A percentile compares a stretch with the other conserved stretches of the same genome.
Conservation (phyloP, 192 early-diverging fungal genomes). For the Coemansia umbellata region DNA sequence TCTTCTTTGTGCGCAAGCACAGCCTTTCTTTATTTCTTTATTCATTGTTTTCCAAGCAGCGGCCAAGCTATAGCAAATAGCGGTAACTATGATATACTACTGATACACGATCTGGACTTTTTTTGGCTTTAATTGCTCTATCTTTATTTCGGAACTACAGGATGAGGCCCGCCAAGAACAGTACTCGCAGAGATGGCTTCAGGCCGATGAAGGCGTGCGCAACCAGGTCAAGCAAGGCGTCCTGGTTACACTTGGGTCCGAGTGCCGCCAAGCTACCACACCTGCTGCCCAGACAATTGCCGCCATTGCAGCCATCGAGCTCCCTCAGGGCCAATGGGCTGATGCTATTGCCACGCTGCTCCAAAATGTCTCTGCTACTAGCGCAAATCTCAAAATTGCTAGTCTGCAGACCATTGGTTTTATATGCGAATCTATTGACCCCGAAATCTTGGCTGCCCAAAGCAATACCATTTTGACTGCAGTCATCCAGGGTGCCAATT, state of each 20-base stretch:
- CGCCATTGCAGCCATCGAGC: conserved; percentile 90
- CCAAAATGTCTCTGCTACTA: conserved; percentile 68
- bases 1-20: no score
- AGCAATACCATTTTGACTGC: conserved; percentile 91
- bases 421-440: conserved; percentile 85
- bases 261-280: conserved; percentile 54
- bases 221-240: conserved; percentile 67
- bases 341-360: conserved; percentile 82
- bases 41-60: not conserved
- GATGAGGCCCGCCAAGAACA: conserved; percentile 54
- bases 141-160: conserved; percentile 16
- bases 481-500: conserved; percentile 91
- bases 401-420: conserved; percentile 90
- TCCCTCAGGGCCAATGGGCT: conserved; percentile 82
- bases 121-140: not conserved
- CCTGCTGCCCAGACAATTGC: conserved; percentile 80
- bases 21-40: not conserved
- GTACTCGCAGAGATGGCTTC: conserved; percentile 62
- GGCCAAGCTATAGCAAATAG: no score
- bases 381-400: conserved; percentile 68
- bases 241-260: conserved; percentile 42
- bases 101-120: not conserved
- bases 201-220: conserved; percentile 54
- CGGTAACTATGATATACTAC: no score
- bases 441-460: conserved; percentile 74